Base-by-base conservation (phyloP, 257 asterid genomes). In the Gardenia jasminoides region DNA sequence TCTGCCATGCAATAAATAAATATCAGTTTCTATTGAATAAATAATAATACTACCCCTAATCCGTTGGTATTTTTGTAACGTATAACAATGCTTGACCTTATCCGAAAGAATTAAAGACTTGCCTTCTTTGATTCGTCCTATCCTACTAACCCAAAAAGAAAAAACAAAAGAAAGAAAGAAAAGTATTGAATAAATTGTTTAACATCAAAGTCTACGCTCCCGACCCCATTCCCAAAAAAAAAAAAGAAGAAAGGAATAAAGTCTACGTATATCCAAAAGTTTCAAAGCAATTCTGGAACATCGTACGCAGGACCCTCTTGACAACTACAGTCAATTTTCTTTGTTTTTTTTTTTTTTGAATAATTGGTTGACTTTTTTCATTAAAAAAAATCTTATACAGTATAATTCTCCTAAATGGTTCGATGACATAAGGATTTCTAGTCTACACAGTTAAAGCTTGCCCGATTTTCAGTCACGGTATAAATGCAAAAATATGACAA, bases 91-190 rank as follows among this genome's bases (percentile, higher is more conserved):
- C 36, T 39, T 64, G 64, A 64, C 72, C 73, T 76, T 65, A 76
- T 76, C 48, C 47, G 0, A 73, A 24, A 64, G 3, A 76, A 76
- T 43, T 26, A 41, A 13, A 48, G 19, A 66, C 10, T 3, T 9
- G 59, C 48, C 11, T 44, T 7, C 11, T 36, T 75, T 75, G 79
- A 75, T 61, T 62, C 46, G 59, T 75, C 61, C 52, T 61, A 41
- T 56, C 70, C 41, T 26, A 36, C 39, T 36, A 36, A 36, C 41
- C 41, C 3, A 36, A 36, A 36, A 1, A 36, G 4, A 36, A 1
- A 36, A 36, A 36, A 36, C 39, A 36, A 36, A 36, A 36, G 3
- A 1, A 1, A 36, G n/a, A 36, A 36, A 36, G 41, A 36, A 36
- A 36, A 36, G 41, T 2, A 36, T 36, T 36, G 41, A 36, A 36